A percentile compares a stretch with the other conserved stretches of the same genome.
These are phyloP conservation scores for Aureobasidium sp. DNA, from an alignment of 2,329 filamentous ascomycete species.

Conservation along the genomic window DNA sequence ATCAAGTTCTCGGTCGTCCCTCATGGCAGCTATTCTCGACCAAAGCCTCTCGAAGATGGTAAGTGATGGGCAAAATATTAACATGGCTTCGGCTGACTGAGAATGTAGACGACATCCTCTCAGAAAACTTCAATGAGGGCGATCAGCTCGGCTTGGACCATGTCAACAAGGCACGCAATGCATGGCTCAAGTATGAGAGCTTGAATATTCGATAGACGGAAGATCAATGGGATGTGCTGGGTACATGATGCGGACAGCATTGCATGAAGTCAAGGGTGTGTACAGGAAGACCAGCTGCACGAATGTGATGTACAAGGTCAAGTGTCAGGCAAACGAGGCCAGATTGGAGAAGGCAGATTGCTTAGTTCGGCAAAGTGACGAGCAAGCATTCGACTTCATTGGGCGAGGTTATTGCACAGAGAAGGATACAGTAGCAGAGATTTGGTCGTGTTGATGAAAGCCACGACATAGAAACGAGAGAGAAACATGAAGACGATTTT, in stretches of 20 bases:
- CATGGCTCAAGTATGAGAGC: constrained; percentile 54
- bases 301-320: background rate
- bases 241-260: background rate
- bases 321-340: background rate
- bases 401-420: background rate
- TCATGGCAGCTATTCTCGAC: constrained; percentile 63
- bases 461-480: background rate
- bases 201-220: constrained; percentile 52
- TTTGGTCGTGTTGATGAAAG: background rate
- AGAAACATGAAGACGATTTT: background rate
- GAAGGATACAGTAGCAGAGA: background rate
- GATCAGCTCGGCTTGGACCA: constrained; percentile 51
- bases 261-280: background rate
- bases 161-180: constrained; percentile 53
- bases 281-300: background rate
- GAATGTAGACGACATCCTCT: constrained; percentile 38
- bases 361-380: background rate
- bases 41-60: constrained; percentile 84
- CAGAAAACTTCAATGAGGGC: constrained; percentile 35
- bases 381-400: background rate
- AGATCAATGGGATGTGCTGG: background rate
- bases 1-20: constrained; percentile 86
- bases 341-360: background rate
- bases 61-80: constrained; percentile 31
- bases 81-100: background rate